Evolutionary conservation across 1,139 yeast species (phyloP), one percentile per base, ranked within the genome.

Genomic region (Candida pseudoviswanathii): DNA sequence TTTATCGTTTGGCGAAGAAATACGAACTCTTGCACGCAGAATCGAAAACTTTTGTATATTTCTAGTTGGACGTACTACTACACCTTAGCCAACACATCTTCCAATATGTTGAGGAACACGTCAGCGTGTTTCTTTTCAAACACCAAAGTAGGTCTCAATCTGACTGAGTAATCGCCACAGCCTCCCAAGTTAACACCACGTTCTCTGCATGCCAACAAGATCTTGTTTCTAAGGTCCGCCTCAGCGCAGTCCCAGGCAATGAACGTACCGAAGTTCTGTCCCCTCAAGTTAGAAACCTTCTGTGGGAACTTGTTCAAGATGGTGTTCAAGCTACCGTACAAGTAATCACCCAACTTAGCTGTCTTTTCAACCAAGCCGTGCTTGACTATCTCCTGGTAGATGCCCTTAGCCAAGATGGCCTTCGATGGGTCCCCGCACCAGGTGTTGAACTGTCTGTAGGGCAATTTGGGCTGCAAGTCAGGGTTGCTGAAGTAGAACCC

Each of bases 341-440:
- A 67, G 64, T 85, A 84, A 54, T 73, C 78, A 60, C 91, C 92
- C 32, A 81, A 85, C 57, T 77, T 68, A 6, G 77, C 74, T 33
- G 85, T 79, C 48, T 75, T 75, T 8, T 68, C 66, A 44, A 82
- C 77, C 58, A 86, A 74, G 53, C 78, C 75, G 51, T 84, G 66
- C 57, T 77, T 75, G 21, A 65, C 62, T 49, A 85, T 75, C 62
- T 85, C 87, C 60, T 82, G 73, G 55, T 80, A 81, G 57, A 86
- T 85, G 51, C 86, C 76, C 59, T 81, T 82, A 41, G 89, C 87
- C 55, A 84, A 68, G 48, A 83, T 70, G 67, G 84, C 83, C 68
- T 81, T 81, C 33, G 86, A 82, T 63, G 91, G 89, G 64, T 86
- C 91, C 61, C 91, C 92, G 70, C 90, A 85, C 92, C 92, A 86